Conservation (phyloP, 805 yeast genomes). For the Wickerhamomyces sydowiorum region DNA sequence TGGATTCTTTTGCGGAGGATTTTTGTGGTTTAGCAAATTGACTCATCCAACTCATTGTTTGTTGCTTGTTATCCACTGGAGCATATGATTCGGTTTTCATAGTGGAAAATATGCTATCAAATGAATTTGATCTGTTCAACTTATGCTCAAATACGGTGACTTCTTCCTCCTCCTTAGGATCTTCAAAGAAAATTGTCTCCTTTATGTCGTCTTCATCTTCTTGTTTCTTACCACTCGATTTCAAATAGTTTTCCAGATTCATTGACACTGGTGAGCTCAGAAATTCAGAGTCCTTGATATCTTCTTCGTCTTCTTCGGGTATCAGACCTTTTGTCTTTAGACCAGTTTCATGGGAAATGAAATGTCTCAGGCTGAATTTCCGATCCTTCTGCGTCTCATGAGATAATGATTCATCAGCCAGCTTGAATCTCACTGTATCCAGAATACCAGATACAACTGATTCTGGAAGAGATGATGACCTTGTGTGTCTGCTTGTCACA, state of each 20-base stretch:
- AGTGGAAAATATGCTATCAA: constrained; percentile 22
- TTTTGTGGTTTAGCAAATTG: constrained; percentile 8
- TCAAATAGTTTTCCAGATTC: constrained; percentile 1
- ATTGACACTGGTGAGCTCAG: constrained; percentile 6
- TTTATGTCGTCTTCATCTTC: constrained; percentile 1
- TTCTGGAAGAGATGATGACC: constrained; percentile 6
- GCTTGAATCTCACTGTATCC: background rate
- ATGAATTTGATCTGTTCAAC: constrained; percentile 24
- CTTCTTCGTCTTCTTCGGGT: constrained; percentile 3
- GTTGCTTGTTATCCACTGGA: constrained; percentile 17
- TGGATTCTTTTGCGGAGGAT: background rate
- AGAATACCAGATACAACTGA: background rate
- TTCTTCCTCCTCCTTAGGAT: background rate
- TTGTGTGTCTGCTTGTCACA: constrained; percentile 1
- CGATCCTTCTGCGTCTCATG: background rate
- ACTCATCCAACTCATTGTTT: constrained; percentile 22
- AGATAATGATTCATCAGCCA: background rate
- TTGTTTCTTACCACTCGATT: background rate
- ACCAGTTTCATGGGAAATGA: constrained; percentile 22
- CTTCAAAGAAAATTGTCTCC: background rate
- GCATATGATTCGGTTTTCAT: constrained; percentile 15
- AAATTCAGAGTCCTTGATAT: constrained; percentile 12
- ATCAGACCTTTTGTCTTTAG: constrained; percentile 5
- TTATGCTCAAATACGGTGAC: constrained; percentile 13
- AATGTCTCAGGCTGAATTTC: constrained; percentile 19